Evolutionary conservation across 2,329 filamentous ascomycete genomes (phyloP).

Genomic region (Scortechinia acanthostroma): DNA sequence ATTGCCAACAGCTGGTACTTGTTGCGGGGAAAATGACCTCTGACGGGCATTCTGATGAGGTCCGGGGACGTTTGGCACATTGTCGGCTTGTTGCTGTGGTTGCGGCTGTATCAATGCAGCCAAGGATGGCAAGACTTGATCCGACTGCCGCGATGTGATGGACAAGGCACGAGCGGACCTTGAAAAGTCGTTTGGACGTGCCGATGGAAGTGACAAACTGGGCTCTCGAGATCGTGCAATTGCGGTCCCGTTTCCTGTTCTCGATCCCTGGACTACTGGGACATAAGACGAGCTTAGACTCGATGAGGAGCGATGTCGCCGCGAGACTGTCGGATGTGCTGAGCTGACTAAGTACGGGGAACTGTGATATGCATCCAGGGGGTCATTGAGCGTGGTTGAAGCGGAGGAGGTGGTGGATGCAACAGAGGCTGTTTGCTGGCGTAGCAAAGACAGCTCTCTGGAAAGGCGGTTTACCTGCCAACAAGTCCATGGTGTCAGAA

Average conservation of each 20-base stretch:
- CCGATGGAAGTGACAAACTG: background rate
- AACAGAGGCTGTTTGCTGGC: constrained; percentile 54
- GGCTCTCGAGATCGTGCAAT: constrained; percentile 8
- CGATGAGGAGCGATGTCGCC: constrained; percentile 47
- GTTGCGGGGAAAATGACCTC: background rate
- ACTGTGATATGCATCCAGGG: constrained; percentile 26
- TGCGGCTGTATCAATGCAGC: background rate
- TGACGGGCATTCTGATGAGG: no score
- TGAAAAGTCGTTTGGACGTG: no score
- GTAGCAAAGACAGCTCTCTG: constrained; percentile 52
- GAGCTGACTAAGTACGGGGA: constrained; percentile 30
- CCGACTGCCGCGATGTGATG: no score
- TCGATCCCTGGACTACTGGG: constrained; percentile 11
- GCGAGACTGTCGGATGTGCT: constrained; percentile 41
- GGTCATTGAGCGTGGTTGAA: constrained; percentile 38
- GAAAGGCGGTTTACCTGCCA: constrained; percentile 58
- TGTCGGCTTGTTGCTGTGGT: background rate
- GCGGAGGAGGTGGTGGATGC: constrained; percentile 50
- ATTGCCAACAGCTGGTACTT: no score
- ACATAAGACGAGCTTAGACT: constrained; percentile 36
- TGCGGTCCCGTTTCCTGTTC: constrained; percentile 9
- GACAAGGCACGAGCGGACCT: no score
- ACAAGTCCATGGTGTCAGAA: no score
- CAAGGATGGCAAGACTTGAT: background rate
- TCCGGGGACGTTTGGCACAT: no score